Percentiles rank a stretch among this genome's conserved stretches.
Conservation (phyloP, 371 early-diverging fungal genomes). For the Mortierella sp. region DNA sequence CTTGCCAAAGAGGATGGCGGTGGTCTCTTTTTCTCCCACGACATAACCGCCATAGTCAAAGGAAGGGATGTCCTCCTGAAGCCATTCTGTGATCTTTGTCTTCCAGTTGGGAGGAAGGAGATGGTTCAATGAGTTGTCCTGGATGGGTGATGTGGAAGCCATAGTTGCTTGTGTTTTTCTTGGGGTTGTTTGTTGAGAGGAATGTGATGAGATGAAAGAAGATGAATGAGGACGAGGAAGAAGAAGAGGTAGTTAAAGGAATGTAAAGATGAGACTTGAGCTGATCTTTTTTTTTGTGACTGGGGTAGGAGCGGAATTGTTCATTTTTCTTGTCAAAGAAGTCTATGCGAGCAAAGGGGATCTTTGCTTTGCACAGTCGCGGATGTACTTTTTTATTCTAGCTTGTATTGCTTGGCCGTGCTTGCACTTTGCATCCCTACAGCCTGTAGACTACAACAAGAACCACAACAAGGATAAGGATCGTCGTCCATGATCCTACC, state of each 20-base stretch:
- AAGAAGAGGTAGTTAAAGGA: not conserved
- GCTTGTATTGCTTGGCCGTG: not conserved
- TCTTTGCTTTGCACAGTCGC: not conserved
- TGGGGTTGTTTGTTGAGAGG: not conserved
- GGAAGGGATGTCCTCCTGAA: slow-evolving; percentile 95
- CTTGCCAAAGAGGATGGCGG: slow-evolving; percentile 91
- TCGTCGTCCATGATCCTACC: slow-evolving; percentile 50
- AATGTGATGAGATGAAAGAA: not conserved
- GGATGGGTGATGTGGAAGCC: slow-evolving; percentile 20
- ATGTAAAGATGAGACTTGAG: not conserved
- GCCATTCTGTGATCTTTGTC: slow-evolving; percentile 80
- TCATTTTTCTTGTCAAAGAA: too few relatives aligned
- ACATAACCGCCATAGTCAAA: slow-evolving; percentile 98
- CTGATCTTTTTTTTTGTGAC: slow-evolving; percentile 11
- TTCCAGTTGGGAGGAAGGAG: slow-evolving; percentile 85
- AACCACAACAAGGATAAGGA: slow-evolving; percentile 54
- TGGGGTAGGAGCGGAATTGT: not conserved
- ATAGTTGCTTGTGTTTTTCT: slow-evolving; percentile 14
- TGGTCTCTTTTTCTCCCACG: slow-evolving; percentile 91
- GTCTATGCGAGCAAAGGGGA: not conserved
- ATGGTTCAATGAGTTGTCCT: slow-evolving; percentile 58
- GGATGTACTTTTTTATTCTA: not conserved
- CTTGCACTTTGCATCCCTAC: not conserved
- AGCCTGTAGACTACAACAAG: slow-evolving; percentile 53
- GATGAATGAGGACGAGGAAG: not conserved